Evolutionary conservation across 495 filamentous ascomycete species (phyloP).

Genomic region (Penicillium argentinense): DNA sequence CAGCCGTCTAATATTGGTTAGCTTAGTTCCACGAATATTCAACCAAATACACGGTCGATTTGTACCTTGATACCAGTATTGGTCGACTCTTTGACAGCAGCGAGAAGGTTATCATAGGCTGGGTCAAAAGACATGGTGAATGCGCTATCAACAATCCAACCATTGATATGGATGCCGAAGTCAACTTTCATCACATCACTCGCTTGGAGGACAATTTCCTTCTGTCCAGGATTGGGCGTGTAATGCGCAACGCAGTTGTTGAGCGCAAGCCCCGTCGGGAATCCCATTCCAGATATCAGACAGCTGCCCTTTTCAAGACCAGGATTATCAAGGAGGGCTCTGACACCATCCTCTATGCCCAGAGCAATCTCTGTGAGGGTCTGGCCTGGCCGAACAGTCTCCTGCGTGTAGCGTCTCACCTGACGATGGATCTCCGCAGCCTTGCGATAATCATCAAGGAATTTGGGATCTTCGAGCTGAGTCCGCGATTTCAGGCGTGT

Average conservation of each 20-base stretch:
- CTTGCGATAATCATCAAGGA: constrained; percentile 59
- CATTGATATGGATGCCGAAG: constrained; percentile 88
- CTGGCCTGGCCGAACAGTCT: constrained; percentile 78
- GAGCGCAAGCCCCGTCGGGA: constrained; percentile 82
- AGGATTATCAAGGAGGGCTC: constrained; percentile 73
- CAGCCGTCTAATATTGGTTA: constrained; percentile 42
- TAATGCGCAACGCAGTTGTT: constrained; percentile 90
- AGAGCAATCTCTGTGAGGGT: constrained; percentile 79
- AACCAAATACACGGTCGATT: too few relatives aligned
- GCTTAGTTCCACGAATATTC: neutral
- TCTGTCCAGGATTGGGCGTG: constrained; percentile 88
- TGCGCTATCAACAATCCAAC: constrained; percentile 87
- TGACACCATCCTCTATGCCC: constrained; percentile 81
- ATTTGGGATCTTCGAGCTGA: constrained; percentile 52
- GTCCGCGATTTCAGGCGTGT: constrained; percentile 49
- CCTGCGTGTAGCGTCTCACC: constrained; percentile 79
- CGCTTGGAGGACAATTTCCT: constrained; percentile 68
- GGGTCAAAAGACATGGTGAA: constrained; percentile 89
- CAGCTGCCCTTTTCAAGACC: constrained; percentile 80
- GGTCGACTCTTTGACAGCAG: constrained; percentile 81
- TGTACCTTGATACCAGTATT: constrained; percentile 76
- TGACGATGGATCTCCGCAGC: constrained; percentile 74
- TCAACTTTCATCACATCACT: constrained; percentile 93
- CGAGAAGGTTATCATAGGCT: constrained; percentile 78
- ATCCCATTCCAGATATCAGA: constrained; percentile 79